Evolutionary conservation across 495 filamentous ascomycete species (phyloP), one percentile per base, ranked within the genome.

Genomic region (Aspergillus avenaceus): DNA sequence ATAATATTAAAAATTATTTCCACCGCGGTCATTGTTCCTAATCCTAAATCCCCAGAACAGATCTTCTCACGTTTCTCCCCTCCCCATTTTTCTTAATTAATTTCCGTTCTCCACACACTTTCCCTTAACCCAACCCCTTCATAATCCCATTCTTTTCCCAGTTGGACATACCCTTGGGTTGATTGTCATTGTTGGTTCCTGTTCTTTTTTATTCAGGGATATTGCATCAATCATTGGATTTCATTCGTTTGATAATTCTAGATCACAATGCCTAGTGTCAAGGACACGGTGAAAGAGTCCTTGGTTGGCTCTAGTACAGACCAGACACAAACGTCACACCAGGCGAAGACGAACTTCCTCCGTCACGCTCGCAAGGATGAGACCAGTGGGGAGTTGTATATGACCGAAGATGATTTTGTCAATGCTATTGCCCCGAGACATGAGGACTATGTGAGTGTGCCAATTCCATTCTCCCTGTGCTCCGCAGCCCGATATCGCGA

Each of bases 381-480:
- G 43, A 73, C 78, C 52, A 80, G 83, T 8, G 93, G 87, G 36
- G 88, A 96, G 59, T 65, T 79, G 41, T 90, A 78, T 59, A 87
- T 98, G 84, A 83, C 74, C 34, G 80, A 86, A 49, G 83, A 92
- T 8, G 82, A 92, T 59, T 98, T 98, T 60, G 80, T 97, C 48
- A 76, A 89, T 53, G 93, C 92, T 8, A 84, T 98, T 71, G 92
- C 91, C 49, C 95, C 93, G 0, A 80, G 81, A 22, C 73, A 80
- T 24, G 90, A 96, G 63, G 89, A 97, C 76, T 97, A 93, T 71
- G 91, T 97, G 67, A 78, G 88, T 77, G 24, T 23, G 11, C 26
- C 16, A 14, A 28, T 26, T 24, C n/a, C 18, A 36, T 22, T 29
- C 21, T 22, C 23, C 13, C 22, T 22, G n/a, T 16, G 16, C 19